A percentile compares a stretch with the other conserved stretches of the same genome.
Conservation (phyloP, 495 filamentous ascomycete genomes). For the Astrocystis sublimbata region DNA sequence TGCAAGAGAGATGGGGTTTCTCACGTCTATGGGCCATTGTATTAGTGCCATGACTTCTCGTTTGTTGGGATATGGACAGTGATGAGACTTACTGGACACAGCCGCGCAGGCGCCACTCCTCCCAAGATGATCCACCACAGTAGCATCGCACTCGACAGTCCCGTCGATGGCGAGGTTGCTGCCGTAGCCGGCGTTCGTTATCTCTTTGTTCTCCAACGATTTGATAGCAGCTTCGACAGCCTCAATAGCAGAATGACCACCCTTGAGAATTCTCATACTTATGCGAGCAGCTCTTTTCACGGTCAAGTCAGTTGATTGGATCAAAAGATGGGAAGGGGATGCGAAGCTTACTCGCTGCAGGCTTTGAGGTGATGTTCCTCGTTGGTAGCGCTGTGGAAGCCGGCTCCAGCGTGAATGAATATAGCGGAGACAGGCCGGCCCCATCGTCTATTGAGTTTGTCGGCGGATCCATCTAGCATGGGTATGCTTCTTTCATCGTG, state of each 20-base stretch:
- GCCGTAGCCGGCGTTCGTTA: constrained; percentile 94
- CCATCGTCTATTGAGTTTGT: constrained; percentile 24
- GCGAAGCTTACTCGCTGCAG: constrained; percentile 74
- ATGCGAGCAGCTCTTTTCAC: constrained; percentile 68
- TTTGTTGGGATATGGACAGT: not conserved
- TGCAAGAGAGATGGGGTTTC: constrained; percentile 87
- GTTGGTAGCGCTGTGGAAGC: constrained; percentile 86
- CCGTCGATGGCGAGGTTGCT: constrained; percentile 93
- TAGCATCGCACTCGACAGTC: constrained; percentile 90
- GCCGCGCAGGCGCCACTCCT: constrained; percentile 92
- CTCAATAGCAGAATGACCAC: constrained; percentile 78
- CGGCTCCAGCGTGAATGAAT: constrained; percentile 93
- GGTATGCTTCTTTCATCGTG: constrained; percentile 12
- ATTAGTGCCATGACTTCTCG: not conserved
- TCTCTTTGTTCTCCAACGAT: constrained; percentile 85
- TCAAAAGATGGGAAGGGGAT: not conserved
- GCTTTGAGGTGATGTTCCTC: constrained; percentile 79
- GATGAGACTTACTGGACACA: constrained; percentile 67
- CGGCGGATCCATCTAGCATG: constrained; percentile 24
- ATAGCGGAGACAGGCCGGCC: constrained; percentile 58
- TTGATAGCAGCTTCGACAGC: constrained; percentile 92
- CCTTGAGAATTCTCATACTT: constrained; percentile 75
- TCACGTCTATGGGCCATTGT: constrained; percentile 61
- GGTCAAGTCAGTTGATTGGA: not conserved
- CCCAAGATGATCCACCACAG: constrained; percentile 85